A percentile compares a stretch with the other conserved stretches of the same genome.
These are phyloP conservation scores for Biscutella laevigata DNA, from an alignment of 441 rosid species.

Conservation along the genomic window DNA sequence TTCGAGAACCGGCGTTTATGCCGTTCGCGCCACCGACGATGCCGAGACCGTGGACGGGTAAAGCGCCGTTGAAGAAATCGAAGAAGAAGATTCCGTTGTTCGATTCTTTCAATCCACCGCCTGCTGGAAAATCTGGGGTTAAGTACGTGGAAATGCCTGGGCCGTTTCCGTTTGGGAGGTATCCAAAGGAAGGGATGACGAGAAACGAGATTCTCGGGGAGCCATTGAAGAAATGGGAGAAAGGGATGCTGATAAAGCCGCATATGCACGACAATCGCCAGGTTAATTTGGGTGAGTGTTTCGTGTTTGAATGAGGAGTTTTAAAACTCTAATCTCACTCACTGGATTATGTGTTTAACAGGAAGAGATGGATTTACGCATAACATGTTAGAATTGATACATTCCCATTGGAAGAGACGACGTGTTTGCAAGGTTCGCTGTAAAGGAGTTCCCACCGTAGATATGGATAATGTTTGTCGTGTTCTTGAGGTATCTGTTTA, in stretches of 20 bases:
- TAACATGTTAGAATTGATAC: conserved; percentile 86
- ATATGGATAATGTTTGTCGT: conserved; percentile 74
- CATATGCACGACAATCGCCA: conserved; percentile 65
- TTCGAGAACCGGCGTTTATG: conserved; percentile 82
- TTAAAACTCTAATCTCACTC: background rate
- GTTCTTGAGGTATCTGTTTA: conserved; percentile 62
- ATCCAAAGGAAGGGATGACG: conserved; percentile 46
- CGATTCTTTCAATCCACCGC: conserved; percentile 61
- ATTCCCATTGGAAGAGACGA: conserved; percentile 72
- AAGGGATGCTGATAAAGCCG: conserved; percentile 58
- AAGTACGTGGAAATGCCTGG: conserved; percentile 63
- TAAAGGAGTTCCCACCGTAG: conserved; percentile 84
- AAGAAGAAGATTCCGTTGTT: conserved; percentile 71
- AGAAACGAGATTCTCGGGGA: conserved; percentile 74
- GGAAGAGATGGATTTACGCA: conserved; percentile 94
- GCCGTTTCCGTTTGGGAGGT: conserved; percentile 50
- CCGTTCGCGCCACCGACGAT: conserved; percentile 88
- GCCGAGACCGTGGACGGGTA: conserved; percentile 93
- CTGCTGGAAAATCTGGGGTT: conserved; percentile 47
- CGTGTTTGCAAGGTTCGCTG: conserved; percentile 75
- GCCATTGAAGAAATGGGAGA: conserved; percentile 80
- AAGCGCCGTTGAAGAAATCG: conserved; percentile 59
- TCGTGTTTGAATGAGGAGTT: background rate
- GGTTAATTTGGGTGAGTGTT: conserved; percentile 71
- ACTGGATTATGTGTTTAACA: conserved; percentile 11